These are phyloP conservation scores for Fusarium burgessii DNA, from an alignment of 2,329 filamentous ascomycete genomes.

Conservation along the genomic window DNA sequence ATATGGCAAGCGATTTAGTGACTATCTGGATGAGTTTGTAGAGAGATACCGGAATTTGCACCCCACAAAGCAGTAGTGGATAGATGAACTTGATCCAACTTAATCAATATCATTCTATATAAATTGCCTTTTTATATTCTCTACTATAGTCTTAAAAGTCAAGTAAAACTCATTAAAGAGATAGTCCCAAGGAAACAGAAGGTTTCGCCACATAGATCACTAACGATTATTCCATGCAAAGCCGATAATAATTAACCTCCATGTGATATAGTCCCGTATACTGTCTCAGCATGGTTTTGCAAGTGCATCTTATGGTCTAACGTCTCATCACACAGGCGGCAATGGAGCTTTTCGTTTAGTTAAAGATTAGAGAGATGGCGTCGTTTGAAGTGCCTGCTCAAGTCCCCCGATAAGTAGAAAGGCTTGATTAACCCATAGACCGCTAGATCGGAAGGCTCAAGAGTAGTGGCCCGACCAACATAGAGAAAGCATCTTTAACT, in stretches of 20 bases:
- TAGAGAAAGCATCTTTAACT: conserved; percentile 2
- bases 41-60: too few species aligned
- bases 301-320: conserved; percentile 20
- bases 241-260: not conserved
- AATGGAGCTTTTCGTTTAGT: not conserved
- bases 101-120: too few species aligned
- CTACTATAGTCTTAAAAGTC: too few species aligned
- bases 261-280: conserved; percentile 6
- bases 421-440: not conserved
- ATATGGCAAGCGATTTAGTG: too few species aligned
- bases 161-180: not conserved
- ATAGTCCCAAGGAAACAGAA: not conserved
- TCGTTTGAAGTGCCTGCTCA: conserved; percentile 17
- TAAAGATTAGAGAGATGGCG: conserved; percentile 10
- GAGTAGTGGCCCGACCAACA: not conserved
- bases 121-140: too few species aligned
- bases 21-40: too few species aligned
- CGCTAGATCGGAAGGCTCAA: not conserved
- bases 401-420: not conserved
- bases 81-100: too few species aligned
- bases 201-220: not conserved
- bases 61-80: too few species aligned
- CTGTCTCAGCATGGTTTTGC: conserved; percentile 11
- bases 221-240: not conserved
- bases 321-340: not conserved